These are phyloP conservation scores for Stereocaulon alpinum DNA, from an alignment of 495 filamentous ascomycete species.

Conservation along the genomic window DNA sequence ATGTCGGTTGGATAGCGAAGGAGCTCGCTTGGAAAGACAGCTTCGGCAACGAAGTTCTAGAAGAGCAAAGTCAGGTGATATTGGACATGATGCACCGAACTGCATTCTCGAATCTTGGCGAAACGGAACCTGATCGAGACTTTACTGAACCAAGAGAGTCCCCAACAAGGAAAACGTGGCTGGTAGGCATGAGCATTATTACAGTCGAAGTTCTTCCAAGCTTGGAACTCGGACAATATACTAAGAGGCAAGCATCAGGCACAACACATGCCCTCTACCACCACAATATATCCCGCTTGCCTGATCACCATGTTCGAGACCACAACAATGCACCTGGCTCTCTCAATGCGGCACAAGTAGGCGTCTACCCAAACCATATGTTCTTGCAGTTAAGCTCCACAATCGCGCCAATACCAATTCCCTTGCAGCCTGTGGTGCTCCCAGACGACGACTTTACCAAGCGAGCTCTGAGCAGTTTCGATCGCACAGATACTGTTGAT, in stretches of 20 bases:
- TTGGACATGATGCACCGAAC: slow-evolving; percentile 94
- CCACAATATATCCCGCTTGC: slow-evolving; percentile 57
- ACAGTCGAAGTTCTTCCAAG: slow-evolving; percentile 70
- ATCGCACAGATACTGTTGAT: slow-evolving; percentile 83
- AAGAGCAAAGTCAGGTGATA: slow-evolving; percentile 88
- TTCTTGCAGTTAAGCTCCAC: slow-evolving; percentile 58
- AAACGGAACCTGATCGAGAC: slow-evolving; percentile 50
- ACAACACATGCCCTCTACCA: slow-evolving; percentile 68
- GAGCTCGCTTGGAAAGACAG: slow-evolving; percentile 65
- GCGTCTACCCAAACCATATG: slow-evolving; percentile 70
- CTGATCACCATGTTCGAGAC: slow-evolving; percentile 53
- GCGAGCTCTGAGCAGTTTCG: slow-evolving; percentile 69
- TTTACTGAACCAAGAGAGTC: slow-evolving; percentile 54
- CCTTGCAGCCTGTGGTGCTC: slow-evolving; percentile 62
- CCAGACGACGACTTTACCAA: slow-evolving; percentile 73
- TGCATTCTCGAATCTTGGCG: slow-evolving; percentile 70
- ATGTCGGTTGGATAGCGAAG: slow-evolving; percentile 87
- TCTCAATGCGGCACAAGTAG: slow-evolving; percentile 34
- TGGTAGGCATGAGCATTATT: slow-evolving; percentile 77
- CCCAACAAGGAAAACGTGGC: slow-evolving; percentile 69
- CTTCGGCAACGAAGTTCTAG: slow-evolving; percentile 61
- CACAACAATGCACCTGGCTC: slow-evolving; percentile 34
- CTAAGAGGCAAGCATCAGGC: slow-evolving; percentile 73
- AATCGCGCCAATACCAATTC: slow-evolving; percentile 58
- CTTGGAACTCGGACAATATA: slow-evolving; percentile 68